Evolutionary conservation across 768 basidiomycete genomes (phyloP), one percentile per base, ranked within the genome.

Genomic region (Aureoboletus auriporus): DNA sequence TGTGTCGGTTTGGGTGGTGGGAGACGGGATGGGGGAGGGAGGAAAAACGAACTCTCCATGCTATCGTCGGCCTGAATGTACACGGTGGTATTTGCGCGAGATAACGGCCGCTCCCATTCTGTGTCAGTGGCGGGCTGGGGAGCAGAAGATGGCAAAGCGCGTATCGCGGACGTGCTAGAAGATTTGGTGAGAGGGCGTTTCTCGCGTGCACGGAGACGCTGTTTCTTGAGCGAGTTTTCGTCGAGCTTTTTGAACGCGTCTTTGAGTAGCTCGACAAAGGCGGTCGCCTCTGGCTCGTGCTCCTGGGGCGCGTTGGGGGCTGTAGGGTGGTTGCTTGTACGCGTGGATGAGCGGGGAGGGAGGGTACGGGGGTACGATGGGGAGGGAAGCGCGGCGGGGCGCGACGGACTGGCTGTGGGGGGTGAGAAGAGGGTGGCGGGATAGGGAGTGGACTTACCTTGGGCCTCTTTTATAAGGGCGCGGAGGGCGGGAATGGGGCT

Each of bases 171-270:
- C 5, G 49, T 9, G 30, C 26, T 50, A 9, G 34, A 28, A 10
- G 37, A 52, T 39, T 61, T 56, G 12, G 41, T 33, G 47, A 61
- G 49, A 13, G 53, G 39, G 8, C 23, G 44, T 30, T 46, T 57
- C 26, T 52, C 56, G 37, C 44, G 52, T 35, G 30, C 43, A 6
- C 57, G 50, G n/a, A 43, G 17, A 12, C 46, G 51, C 39, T 68
- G 59, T 47, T 66, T 66, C 49, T 55, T 61, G 37, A 43, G 43
- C 10, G 65, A 50, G 39, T 68, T 64, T 30, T 51, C 50, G 26
- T 66, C 64, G 14, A 64, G 16, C n/a, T 57, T 46, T 23, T 36
- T 56, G 29, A 55, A 56, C 8, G 54, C 51, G n/a, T 61, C 51
- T 27, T 52, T 52, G 37, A 66, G 61, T 14, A 66, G 59, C 6